Evolutionary conservation across 495 filamentous ascomycete species (phyloP).

Genomic region (Chaetomidium leptoderma): DNA sequence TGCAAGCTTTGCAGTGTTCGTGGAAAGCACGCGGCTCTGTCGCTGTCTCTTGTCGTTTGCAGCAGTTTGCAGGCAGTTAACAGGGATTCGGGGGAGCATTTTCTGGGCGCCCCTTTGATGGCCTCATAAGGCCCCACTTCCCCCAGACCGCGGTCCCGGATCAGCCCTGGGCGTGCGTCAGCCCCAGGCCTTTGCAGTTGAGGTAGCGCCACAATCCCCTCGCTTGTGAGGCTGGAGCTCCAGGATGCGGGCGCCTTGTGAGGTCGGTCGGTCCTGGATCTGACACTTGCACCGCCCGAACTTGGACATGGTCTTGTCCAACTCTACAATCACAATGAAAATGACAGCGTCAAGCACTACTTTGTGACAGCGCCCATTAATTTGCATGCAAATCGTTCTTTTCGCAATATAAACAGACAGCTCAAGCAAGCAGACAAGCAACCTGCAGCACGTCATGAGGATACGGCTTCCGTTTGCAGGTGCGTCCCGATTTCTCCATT

Average conservation of each 20-base stretch:
- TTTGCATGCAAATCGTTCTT: not conserved
- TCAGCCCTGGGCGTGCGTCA: not conserved
- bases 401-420: not conserved
- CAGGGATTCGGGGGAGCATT: not conserved
- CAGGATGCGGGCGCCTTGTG: not conserved
- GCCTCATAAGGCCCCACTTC: not conserved
- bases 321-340: not conserved
- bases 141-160: not conserved
- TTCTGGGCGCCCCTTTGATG: not conserved
- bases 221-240: slow-evolving; percentile 11
- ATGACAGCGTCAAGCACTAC: not conserved
- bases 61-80: no score
- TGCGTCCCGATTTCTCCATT: slow-evolving; percentile 31
- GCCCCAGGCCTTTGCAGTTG: not conserved
- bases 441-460: slow-evolving; percentile 47
- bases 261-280: not conserved
- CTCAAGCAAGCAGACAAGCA: not conserved
- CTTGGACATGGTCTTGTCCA: not conserved
- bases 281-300: not conserved
- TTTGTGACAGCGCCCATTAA: not conserved
- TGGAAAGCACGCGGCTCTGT: no score
- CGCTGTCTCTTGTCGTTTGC: no score
- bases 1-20: no score
- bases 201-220: slow-evolving; percentile 5
- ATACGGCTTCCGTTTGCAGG: slow-evolving; percentile 72